Evolutionary conservation across 768 basidiomycete genomes (phyloP), one percentile per base, ranked within the genome.

Genomic region (Boletus subcaerulescens): DNA sequence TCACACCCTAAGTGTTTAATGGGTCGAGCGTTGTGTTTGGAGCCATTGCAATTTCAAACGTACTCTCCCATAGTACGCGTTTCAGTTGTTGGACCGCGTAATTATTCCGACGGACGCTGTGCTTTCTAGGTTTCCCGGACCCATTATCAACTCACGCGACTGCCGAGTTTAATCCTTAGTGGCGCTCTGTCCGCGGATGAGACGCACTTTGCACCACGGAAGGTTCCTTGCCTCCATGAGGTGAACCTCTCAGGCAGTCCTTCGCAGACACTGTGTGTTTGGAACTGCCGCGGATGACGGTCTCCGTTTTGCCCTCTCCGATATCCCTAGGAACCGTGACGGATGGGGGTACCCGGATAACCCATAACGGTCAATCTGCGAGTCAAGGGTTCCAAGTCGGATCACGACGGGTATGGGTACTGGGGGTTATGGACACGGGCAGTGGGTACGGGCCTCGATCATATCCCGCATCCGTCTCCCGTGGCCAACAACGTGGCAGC

Each of bases 151-250:
- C 18, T 18, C 52, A 44, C 40, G 46, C n/a, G 15, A 42, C 35
- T 31, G 43, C 45, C 39, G 29, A 50, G 33, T 35, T 14, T 33
- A 42, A 48, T 38, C 33, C 26, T 43, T 26, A 24, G 24, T n/a
- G 24, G 13, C 8, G 8, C 26, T 32, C 31, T 33, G 18, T 58
- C 64, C 64, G 64, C 61, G 64, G 64, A 63, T 52, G 24, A 57
- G 33, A 48, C 42, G 12, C 24, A 45, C 50, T 35, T 17, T 24
- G 40, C n/a, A 29, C 29, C 26, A 18, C 31, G 10, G n/a, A 31
- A 48, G 15, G 17, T 42, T 33, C 46, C 50, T 43, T 39, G 40
- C 52, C 10, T 53, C 48, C 26, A 58, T 33, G 47, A 44, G 18
- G 39, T 33, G 41, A 48, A n/a, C 38, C 17, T 52, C 38, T 40